These are phyloP conservation scores for Torulaspora microellipsoides DNA, from an alignment of 805 yeast species.

Conservation along the genomic window DNA sequence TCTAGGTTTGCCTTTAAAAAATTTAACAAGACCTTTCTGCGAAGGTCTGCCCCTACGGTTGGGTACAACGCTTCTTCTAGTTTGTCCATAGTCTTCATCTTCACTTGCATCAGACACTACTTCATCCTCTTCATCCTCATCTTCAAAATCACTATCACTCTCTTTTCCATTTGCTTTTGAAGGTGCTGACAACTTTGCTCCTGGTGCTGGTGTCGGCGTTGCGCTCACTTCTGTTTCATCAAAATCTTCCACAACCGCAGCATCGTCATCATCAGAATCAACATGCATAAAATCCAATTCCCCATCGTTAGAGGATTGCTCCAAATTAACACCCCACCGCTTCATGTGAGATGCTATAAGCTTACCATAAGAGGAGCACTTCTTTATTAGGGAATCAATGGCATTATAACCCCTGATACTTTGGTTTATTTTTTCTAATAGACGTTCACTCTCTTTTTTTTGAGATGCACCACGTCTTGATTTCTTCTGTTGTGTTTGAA, in stretches of 20 bases:
- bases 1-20: constrained; percentile 68
- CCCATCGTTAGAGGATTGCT: constrained; percentile 47
- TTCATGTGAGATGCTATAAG: constrained; percentile 65
- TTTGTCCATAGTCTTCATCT: constrained; percentile 23
- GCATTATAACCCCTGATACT: constrained; percentile 88
- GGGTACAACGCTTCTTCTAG: constrained; percentile 24
- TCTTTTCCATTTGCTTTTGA: constrained; percentile 12
- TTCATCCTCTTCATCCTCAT: constrained; percentile 31
- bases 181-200: background rate
- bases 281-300: constrained; percentile 29
- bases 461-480: constrained; percentile 41
- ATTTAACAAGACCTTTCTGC: constrained; percentile 31
- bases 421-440: constrained; percentile 63
- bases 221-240: constrained; percentile 29
- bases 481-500: constrained; percentile 19
- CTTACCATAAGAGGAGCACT: constrained; percentile 75
- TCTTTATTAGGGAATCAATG: constrained; percentile 82
- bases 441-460: constrained; percentile 65
- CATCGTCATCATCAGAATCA: constrained; percentile 32
- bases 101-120: constrained; percentile 29
- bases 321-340: constrained; percentile 83
- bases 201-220: constrained; percentile 19
- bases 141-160: constrained; percentile 33
- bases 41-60: constrained; percentile 9
- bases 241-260: constrained; percentile 28